Percentiles rank a stretch among this genome's conserved stretches.
phyloP scores from a whole-genome alignment of 768 basidiomycete species.

The Boletus sensibilis region DNA sequence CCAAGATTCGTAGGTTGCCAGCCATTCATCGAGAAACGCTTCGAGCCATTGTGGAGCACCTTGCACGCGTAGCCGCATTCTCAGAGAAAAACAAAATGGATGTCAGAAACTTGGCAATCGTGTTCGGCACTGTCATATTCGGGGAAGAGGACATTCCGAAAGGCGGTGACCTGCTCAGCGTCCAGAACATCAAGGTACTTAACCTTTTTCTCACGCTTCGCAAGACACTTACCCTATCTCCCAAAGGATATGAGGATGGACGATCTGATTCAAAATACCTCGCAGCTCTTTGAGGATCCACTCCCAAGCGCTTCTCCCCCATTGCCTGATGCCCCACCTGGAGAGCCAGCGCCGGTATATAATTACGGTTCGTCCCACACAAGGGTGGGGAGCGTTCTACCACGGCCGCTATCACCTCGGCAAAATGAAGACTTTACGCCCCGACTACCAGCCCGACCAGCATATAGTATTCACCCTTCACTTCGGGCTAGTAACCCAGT shows the following conservation, averaged over 20 bases:
- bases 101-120: constrained; percentile 85
- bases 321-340: constrained; percentile 68
- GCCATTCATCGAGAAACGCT: constrained; percentile 83
- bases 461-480: constrained; percentile 78
- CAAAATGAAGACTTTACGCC: constrained; percentile 70
- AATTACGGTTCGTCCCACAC: constrained; percentile 74
- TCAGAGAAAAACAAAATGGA: constrained; percentile 91
- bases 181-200: constrained; percentile 73
- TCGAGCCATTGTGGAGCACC: constrained; percentile 78
- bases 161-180: constrained; percentile 68
- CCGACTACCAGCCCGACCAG: constrained; percentile 63
- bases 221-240: constrained; percentile 11
- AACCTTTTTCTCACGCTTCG: constrained; percentile 32
- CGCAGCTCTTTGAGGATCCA: constrained; percentile 64
- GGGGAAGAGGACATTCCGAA: constrained; percentile 90
- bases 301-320: constrained; percentile 56
- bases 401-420: constrained; percentile 22
- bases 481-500: constrained; percentile 47
- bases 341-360: constrained; percentile 55
- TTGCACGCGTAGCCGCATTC: constrained; percentile 64
- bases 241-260: constrained; percentile 75
- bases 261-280: constrained; percentile 73
- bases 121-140: constrained; percentile 86
- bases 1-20: constrained; percentile 82
- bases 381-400: constrained; percentile 51